Conservation (phyloP, 164 flowering plant species). For the Stephania cephalantha region DNA sequence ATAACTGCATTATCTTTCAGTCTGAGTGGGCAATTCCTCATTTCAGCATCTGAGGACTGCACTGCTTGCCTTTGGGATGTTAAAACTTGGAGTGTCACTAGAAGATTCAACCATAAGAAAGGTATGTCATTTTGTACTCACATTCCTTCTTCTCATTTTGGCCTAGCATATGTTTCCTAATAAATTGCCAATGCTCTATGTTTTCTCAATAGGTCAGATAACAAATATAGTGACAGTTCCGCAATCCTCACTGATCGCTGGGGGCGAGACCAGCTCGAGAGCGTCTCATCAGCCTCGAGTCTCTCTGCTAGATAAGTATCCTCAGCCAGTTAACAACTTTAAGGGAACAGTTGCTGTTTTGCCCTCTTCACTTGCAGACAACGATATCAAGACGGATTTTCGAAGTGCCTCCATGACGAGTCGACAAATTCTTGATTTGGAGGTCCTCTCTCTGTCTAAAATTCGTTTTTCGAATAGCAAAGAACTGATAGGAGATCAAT, state of each 20-base stretch:
- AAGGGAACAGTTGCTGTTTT: conserved; percentile 22
- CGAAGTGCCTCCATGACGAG: conserved; percentile 20
- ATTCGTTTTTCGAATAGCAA: not conserved
- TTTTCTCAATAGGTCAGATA: conserved; percentile 31
- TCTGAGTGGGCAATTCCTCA: conserved; percentile 24
- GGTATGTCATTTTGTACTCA: conserved; percentile 21
- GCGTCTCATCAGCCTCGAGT: conserved; percentile 18
- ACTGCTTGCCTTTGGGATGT: conserved; percentile 53
- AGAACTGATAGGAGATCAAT: not conserved
- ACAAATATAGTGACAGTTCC: conserved; percentile 42
- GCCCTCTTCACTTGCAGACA: conserved; percentile 22
- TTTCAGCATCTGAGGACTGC: conserved; percentile 54
- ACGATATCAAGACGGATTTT: conserved; percentile 11
- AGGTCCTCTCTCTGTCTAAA: conserved; percentile 30
- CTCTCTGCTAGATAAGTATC: conserved; percentile 44
- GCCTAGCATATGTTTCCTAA: not conserved
- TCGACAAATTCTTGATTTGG: conserved; percentile 34
- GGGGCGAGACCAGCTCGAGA: conserved; percentile 21
- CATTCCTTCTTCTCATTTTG: not conserved
- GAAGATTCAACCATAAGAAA: conserved; percentile 39
- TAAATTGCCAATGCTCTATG: not conserved
- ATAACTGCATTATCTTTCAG: conserved; percentile 47
- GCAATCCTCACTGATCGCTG: conserved; percentile 25
- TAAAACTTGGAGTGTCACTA: conserved; percentile 19
- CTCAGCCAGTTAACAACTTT: conserved; percentile 20